These are phyloP conservation scores for Pseudonectria buxi DNA, from an alignment of 2,329 filamentous ascomycete genomes.

Conservation along the genomic window DNA sequence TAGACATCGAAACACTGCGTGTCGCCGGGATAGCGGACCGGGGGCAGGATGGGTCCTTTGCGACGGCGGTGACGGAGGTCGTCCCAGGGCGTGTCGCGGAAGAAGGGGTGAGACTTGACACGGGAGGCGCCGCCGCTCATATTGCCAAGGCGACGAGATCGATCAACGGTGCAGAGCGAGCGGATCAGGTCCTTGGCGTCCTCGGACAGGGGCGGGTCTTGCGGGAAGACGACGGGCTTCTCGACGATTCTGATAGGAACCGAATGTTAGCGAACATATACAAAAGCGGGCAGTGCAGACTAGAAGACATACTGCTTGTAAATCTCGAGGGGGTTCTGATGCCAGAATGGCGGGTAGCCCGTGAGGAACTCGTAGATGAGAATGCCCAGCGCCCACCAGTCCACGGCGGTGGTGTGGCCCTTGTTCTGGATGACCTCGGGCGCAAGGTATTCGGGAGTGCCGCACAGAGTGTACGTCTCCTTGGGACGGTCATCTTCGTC, in stretches of 20 bases:
- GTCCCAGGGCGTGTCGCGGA: conserved; percentile 66
- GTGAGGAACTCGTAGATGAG: conserved; percentile 80
- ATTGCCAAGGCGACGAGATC: conserved; percentile 71
- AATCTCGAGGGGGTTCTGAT: conserved; percentile 79
- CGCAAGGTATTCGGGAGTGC: conserved; percentile 77
- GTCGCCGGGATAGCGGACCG: conserved; percentile 64
- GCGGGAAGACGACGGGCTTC: conserved; percentile 68
- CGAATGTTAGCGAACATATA: not conserved
- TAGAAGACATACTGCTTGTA: conserved; percentile 61
- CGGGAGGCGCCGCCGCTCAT: conserved; percentile 64
- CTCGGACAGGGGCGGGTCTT: conserved; percentile 55
- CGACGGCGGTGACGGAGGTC: conserved; percentile 58
- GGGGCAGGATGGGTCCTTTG: conserved; percentile 68
- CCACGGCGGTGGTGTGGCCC: conserved; percentile 67
- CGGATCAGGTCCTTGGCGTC: conserved; percentile 70
- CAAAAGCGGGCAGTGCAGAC: not conserved
- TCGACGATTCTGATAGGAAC: conserved; percentile 59
- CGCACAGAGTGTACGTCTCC: conserved; percentile 78
- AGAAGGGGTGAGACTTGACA: conserved; percentile 73
- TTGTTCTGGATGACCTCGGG: conserved; percentile 82
- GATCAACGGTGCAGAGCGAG: conserved; percentile 71
- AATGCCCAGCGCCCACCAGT: conserved; percentile 85
- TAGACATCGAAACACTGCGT: conserved; percentile 78
- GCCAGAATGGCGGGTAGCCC: conserved; percentile 81
- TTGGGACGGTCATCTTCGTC: conserved; percentile 38